These are phyloP conservation scores for Aschersonia sp. DNA, from an alignment of 2,329 filamentous ascomycete species.

Conservation along the genomic window DNA sequence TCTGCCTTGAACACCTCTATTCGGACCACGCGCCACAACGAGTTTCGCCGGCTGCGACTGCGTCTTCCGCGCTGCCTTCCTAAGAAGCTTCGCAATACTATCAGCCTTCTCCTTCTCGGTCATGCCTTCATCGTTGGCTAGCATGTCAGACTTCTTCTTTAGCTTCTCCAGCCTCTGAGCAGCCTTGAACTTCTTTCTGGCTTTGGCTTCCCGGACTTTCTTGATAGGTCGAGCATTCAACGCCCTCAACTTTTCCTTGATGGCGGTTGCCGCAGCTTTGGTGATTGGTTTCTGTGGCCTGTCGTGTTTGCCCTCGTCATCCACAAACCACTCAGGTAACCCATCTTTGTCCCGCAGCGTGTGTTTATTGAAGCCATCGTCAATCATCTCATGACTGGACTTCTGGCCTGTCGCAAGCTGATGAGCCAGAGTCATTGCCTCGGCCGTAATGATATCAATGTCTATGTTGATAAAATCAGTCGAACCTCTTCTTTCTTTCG, in stretches of 20 bases:
- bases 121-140: constrained; percentile 80
- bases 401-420: constrained; percentile 77
- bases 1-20: constrained; percentile 72
- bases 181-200: constrained; percentile 91
- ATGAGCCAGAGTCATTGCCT: constrained; percentile 96
- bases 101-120: constrained; percentile 93
- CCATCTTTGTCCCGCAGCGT: constrained; percentile 84
- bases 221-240: constrained; percentile 96
- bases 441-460: constrained; percentile 97
- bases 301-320: constrained; percentile 78
- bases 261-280: constrained; percentile 76
- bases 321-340: constrained; percentile 93
- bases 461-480: constrained; percentile 30
- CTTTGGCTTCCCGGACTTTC: constrained; percentile 94
- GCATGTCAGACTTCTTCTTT: constrained; percentile 87
- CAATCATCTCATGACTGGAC: constrained; percentile 63
- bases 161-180: constrained; percentile 85
- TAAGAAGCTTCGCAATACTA: constrained; percentile 68
- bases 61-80: constrained; percentile 73
- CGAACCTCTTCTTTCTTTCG: neutral
- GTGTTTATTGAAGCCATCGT: constrained; percentile 88
- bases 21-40: constrained; percentile 73
- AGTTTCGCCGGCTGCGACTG: constrained; percentile 70
- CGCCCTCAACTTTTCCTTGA: constrained; percentile 86
- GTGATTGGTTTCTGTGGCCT: constrained; percentile 73